These are phyloP conservation scores for Sporothrix curviconia DNA, from an alignment of 2,329 filamentous ascomycete genomes.

Conservation along the genomic window DNA sequence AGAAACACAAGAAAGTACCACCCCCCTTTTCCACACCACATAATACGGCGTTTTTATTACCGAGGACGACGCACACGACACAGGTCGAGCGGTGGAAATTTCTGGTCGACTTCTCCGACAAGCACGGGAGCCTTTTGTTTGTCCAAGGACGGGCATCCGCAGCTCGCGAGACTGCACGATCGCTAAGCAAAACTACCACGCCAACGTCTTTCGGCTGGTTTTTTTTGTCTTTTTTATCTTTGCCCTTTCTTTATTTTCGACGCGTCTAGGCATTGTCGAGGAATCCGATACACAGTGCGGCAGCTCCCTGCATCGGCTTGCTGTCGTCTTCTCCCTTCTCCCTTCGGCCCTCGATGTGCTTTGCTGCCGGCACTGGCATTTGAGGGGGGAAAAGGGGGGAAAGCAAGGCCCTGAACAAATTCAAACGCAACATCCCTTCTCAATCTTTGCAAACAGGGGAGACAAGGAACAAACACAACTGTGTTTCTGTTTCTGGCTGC, in stretches of 20 bases:
- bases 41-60: background rate
- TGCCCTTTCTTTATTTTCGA: background rate
- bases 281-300: background rate
- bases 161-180: background rate
- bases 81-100: too few relatives aligned
- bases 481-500: too few relatives aligned
- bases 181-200: too few relatives aligned
- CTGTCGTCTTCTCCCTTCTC: background rate
- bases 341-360: conserved; percentile 12
- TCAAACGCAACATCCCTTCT: too few relatives aligned
- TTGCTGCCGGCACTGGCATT: conserved; percentile 9
- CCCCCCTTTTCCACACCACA: background rate
- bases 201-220: too few relatives aligned
- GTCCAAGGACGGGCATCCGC: background rate
- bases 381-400: conserved; percentile 14
- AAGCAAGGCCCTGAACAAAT: background rate
- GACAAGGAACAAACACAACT: too few relatives aligned
- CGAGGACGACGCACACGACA: too few relatives aligned
- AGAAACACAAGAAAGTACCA: too few relatives aligned
- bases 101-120: background rate
- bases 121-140: too few relatives aligned
- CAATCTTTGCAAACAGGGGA: too few relatives aligned
- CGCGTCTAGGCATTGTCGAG: background rate
- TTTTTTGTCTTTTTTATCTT: background rate
- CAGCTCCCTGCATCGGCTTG: background rate